Evolutionary conservation across 306 rosid genomes (phyloP), one percentile per base, ranked within the genome.

Genomic region (Lupinus albus): DNA sequence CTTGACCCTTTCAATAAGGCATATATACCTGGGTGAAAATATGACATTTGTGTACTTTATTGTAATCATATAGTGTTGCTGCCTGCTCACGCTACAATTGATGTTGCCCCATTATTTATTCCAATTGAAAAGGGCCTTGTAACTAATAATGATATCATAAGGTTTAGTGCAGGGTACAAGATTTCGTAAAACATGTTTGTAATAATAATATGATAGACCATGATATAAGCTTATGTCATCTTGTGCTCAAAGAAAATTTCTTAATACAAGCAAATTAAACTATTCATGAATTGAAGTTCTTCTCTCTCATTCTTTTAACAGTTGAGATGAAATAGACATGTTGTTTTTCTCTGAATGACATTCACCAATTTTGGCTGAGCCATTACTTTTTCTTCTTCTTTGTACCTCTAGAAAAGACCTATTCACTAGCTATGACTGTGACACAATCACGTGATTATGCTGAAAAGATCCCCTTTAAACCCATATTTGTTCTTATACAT

Each of bases 31-130:
- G 9, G 32, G 7, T 1, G 14, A 55, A 48, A 55, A 56, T 7
- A 47, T 8, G 67, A 17, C 18, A 46, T 57, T 2, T 1, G 15
- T 15, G 45, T 36, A 61, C 28, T 8, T 64, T 46, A 47, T 14
- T 32, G 42, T 39, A 60, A 59, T 49, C 64, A 38, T 67, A 39
- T 13, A 2, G 41, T 39, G 57, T 30, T 51, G 21, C 58, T 51
- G 66, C 52, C 11, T 42, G 54, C 9, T 59, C 44, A 76, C 50
- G 68, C 57, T 16, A 76, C 59, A 52, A 30, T 39, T 36, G 61
- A 25, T 33, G 68, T 75, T 67, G 63, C 49, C 18, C 1, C 68
- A 36, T 59, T 57, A 52, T 67, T 57, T 28, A 67, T 60, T 76
- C 18, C 42, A 30, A 52, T 48, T 11, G 64, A 75, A 60, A 75